These are phyloP conservation scores for Eragrostis tef DNA, from an alignment of 202 grass and related monocot species.

Conservation along the genomic window DNA sequence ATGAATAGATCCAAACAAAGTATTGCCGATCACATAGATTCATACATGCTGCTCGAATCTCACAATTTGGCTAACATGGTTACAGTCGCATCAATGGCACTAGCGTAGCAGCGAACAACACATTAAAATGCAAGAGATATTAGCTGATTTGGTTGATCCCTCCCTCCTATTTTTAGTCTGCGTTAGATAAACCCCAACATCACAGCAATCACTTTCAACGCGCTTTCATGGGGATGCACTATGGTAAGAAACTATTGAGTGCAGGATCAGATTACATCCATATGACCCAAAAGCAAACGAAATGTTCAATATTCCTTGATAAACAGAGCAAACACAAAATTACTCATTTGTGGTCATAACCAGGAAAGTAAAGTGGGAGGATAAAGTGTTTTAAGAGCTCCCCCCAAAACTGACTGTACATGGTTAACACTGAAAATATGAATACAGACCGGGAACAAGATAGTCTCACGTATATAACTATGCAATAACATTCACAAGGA, in stretches of 20 bases:
- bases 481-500: neutral
- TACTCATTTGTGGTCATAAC: slow-evolving; percentile 16
- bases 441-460: neutral
- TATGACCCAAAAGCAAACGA: slow-evolving; percentile 9
- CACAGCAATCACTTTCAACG: neutral
- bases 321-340: slow-evolving; percentile 9
- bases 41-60: neutral
- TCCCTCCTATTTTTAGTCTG: neutral
- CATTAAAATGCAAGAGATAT: neutral
- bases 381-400: neutral
- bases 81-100: neutral
- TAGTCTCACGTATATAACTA: neutral
- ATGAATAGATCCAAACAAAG: neutral
- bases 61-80: neutral
- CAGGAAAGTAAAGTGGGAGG: neutral
- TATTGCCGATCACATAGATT: neutral
- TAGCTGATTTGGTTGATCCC: neutral
- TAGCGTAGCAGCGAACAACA: neutral
- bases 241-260: slow-evolving; percentile 17
- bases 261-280: neutral
- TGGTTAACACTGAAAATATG: neutral
- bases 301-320: neutral
- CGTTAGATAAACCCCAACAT: neutral
- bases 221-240: neutral
- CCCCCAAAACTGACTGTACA: neutral